phyloP scores from a whole-genome alignment of 1,284 basidiomycete genomes.

The Polyporus tsugae region DNA sequence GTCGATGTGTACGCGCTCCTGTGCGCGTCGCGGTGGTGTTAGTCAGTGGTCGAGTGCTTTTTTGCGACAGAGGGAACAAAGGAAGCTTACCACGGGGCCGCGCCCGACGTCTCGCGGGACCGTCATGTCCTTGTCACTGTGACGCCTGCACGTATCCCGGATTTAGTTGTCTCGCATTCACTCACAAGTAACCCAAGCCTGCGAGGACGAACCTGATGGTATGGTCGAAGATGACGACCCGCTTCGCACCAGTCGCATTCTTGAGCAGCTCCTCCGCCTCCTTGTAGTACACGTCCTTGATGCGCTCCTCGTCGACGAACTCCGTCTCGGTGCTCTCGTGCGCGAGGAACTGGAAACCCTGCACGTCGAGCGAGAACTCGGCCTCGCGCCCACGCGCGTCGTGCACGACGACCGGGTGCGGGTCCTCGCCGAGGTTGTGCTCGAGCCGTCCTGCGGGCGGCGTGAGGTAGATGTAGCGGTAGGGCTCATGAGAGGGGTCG shows the following conservation, averaged over 20 bases:
- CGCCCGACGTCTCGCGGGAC: slow-evolving; percentile 21
- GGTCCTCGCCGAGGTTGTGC: slow-evolving; percentile 39
- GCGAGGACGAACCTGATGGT: slow-evolving; percentile 33
- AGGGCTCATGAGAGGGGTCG: slow-evolving; percentile 33
- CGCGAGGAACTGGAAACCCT: slow-evolving; percentile 49
- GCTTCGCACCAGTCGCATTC: slow-evolving; percentile 47
- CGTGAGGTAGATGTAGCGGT: slow-evolving; percentile 37
- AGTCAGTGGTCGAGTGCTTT: not conserved
- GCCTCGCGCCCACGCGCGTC: slow-evolving; percentile 41
- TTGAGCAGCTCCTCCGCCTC: slow-evolving; percentile 52
- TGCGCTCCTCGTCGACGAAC: slow-evolving; percentile 49
- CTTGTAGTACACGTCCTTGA: slow-evolving; percentile 47
- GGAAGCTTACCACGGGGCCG: slow-evolving; percentile 29
- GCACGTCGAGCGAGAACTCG: slow-evolving; percentile 44
- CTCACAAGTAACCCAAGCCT: not conserved
- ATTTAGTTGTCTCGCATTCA: not conserved
- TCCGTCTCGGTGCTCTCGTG: slow-evolving; percentile 36
- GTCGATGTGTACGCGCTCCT: slow-evolving; percentile 59
- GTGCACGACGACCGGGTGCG: slow-evolving; percentile 37
- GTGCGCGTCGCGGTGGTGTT: not conserved
- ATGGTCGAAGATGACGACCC: slow-evolving; percentile 53
- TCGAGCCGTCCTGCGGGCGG: slow-evolving; percentile 34
- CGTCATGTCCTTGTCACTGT: slow-evolving; percentile 24
- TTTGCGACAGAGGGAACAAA: not conserved
- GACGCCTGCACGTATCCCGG: not conserved